Percentiles rank a stretch among this genome's conserved stretches.
phyloP scores from a whole-genome alignment of 768 basidiomycete species.

The Exidia glandulosa region DNA sequence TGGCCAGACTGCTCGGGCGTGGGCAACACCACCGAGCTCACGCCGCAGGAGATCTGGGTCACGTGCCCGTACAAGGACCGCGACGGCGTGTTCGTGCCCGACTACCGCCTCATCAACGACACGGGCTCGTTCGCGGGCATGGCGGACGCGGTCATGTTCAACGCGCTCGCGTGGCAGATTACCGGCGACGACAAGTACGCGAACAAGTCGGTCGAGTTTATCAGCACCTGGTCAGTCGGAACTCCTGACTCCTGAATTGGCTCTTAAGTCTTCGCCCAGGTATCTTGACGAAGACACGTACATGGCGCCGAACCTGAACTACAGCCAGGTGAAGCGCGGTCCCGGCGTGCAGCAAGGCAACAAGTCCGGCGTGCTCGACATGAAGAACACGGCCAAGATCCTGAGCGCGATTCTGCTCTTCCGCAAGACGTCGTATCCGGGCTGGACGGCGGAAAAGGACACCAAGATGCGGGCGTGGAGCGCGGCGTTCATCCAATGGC shows the following conservation, averaged over 20 bases:
- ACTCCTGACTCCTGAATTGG: conserved; percentile 4
- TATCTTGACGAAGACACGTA: conserved; percentile 33
- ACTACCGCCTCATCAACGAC: conserved; percentile 33
- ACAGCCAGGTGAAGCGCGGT: conserved; percentile 43
- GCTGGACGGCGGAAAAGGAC: conserved; percentile 47
- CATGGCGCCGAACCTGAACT: conserved; percentile 47
- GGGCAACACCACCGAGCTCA: conserved; percentile 45
- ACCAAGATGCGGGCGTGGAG: conserved; percentile 35
- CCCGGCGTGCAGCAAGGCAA: conserved; percentile 34
- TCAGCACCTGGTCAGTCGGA: background rate
- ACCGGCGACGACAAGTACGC: conserved; percentile 26
- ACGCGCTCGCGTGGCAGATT: conserved; percentile 34
- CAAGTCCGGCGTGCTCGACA: conserved; percentile 45
- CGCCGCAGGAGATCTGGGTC: conserved; percentile 36
- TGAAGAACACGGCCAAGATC: conserved; percentile 46
- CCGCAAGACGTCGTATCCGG: conserved; percentile 31
- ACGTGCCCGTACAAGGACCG: conserved; percentile 36
- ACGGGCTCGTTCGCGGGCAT: conserved; percentile 29
- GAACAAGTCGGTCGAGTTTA: conserved; percentile 34
- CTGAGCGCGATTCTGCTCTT: conserved; percentile 34
- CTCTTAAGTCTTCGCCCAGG: conserved; percentile 38
- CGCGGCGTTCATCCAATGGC: conserved; percentile 35
- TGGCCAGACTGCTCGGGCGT: conserved; percentile 13
- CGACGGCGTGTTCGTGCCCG: conserved; percentile 47
- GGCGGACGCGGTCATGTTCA: conserved; percentile 35